Percentiles rank a stretch among this genome's conserved stretches.
These are phyloP conservation scores for Gymnopilus junonius DNA, from an alignment of 768 basidiomycete genomes.

Conservation along the genomic window DNA sequence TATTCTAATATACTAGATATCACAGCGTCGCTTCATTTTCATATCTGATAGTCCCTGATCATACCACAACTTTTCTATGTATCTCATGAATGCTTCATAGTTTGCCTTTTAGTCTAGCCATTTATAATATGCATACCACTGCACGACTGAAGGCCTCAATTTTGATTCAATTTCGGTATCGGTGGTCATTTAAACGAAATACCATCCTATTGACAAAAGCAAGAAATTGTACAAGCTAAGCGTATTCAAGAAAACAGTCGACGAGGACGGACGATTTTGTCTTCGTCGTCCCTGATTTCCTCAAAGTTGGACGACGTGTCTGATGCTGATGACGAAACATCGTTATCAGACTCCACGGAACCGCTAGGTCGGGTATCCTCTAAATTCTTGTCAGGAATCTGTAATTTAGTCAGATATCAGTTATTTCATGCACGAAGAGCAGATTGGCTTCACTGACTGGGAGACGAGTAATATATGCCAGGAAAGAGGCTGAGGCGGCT, in stretches of 20 bases:
- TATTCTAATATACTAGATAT: slow-evolving; percentile 1
- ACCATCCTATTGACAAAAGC: too few relatives aligned
- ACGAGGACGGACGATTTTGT: slow-evolving; percentile 23
- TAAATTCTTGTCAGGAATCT: slow-evolving; percentile 49
- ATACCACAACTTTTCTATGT: too few relatives aligned
- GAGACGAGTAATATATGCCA: slow-evolving; percentile 64
- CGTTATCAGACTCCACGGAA: slow-evolving; percentile 6
- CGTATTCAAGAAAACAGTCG: slow-evolving; percentile 9
- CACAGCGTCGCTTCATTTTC: neutral
- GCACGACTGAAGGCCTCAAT: too few relatives aligned
- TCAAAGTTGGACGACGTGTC: slow-evolving; percentile 17
- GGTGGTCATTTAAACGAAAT: too few relatives aligned
- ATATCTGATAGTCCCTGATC: too few relatives aligned
- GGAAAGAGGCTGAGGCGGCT: slow-evolving; percentile 56
- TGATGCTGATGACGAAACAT: slow-evolving; percentile 5
- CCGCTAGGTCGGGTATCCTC: slow-evolving; percentile 28
- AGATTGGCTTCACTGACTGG: slow-evolving; percentile 46
- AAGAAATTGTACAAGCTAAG: too few relatives aligned
- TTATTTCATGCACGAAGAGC: neutral
- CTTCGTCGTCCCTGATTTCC: slow-evolving; percentile 25
- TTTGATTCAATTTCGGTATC: too few relatives aligned
- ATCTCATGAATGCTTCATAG: too few relatives aligned
- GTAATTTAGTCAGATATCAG: neutral
- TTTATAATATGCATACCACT: too few relatives aligned
- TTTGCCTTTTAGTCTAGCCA: too few relatives aligned